Percentiles rank a stretch among this genome's conserved stretches.
Conservation (phyloP, 805 yeast genomes). For the Kodamaea nitidulidarum region DNA sequence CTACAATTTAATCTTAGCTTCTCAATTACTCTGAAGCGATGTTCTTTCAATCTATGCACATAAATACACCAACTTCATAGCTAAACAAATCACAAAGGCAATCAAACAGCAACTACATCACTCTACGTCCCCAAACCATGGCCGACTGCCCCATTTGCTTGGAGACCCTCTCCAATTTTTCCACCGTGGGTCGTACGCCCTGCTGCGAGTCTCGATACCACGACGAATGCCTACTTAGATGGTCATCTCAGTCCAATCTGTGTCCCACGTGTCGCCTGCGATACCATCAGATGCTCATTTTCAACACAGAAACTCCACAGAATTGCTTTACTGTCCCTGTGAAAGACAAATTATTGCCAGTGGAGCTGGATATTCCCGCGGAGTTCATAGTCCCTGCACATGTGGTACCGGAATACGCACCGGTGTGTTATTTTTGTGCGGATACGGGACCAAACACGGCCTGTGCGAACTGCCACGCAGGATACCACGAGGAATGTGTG, state of each 20-base stretch:
- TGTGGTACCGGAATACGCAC: slow-evolving; percentile 2
- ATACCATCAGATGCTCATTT: slow-evolving; percentile 36
- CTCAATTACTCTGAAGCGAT: too few relatives aligned
- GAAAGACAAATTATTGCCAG: slow-evolving; percentile 27
- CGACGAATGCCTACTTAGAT: slow-evolving; percentile 49
- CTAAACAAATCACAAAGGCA: too few relatives aligned
- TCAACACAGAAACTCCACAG: slow-evolving; percentile 15
- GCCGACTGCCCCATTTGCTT: slow-evolving; percentile 60
- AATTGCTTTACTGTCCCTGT: slow-evolving; percentile 16
- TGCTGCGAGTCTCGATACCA: slow-evolving; percentile 40
- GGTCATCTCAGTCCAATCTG: slow-evolving; percentile 54
- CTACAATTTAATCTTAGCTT: too few relatives aligned
- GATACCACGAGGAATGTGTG: slow-evolving; percentile 5
- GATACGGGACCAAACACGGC: slow-evolving; percentile 2
- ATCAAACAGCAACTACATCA: too few relatives aligned
- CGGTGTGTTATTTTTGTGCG: slow-evolving; percentile 5
- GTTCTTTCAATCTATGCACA: too few relatives aligned
- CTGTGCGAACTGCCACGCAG: slow-evolving; percentile 5
- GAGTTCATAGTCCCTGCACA: slow-evolving; percentile 8
- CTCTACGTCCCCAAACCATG: too few relatives aligned
- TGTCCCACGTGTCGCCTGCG: slow-evolving; percentile 60
- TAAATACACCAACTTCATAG: too few relatives aligned
- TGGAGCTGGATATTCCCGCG: slow-evolving; percentile 6
- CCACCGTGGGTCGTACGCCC: slow-evolving; percentile 10
- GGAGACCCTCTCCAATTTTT: slow-evolving; percentile 19